These are phyloP conservation scores for Plasmodium chabaudi DNA, from an alignment of 169 alveolate genomes.

Conservation along the genomic window DNA sequence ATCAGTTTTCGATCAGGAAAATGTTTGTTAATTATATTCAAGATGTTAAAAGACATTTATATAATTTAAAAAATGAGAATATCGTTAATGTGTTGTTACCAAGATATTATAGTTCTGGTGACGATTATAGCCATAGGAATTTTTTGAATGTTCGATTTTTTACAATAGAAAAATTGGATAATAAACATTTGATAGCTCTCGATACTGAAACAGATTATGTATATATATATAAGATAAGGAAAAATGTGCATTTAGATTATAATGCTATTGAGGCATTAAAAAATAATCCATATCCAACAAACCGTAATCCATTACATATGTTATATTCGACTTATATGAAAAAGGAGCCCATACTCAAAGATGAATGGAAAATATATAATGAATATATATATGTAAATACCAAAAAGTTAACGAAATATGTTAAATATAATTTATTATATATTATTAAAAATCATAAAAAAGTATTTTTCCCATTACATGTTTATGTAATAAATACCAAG, in stretches of 20 bases:
- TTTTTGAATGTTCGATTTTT: constrained; percentile 65
- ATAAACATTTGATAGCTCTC: constrained; percentile 59
- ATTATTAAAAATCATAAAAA: constrained; percentile 71
- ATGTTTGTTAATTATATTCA: constrained; percentile 34
- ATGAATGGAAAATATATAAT: constrained; percentile 72
- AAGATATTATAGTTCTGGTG: constrained; percentile 55
- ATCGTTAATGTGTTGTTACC: constrained; percentile 52
- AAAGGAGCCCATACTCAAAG: constrained; percentile 40
- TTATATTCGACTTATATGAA: constrained; percentile 30
- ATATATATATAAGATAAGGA: constrained; percentile 60
- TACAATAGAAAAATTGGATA: constrained; percentile 66
- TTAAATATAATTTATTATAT: constrained; percentile 49
- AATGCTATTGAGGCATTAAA: constrained; percentile 34
- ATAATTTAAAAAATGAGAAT: constrained; percentile 65
- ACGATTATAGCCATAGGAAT: constrained; percentile 58
- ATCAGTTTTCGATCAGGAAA: constrained; percentile 35
- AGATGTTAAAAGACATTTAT: constrained; percentile 57
- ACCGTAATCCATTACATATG: constrained; percentile 24
- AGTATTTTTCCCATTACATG: constrained; percentile 66
- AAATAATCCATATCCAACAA: constrained; percentile 2
- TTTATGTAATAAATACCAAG: constrained; percentile 69
- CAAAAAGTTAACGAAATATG: constrained; percentile 30
- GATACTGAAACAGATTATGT: constrained; percentile 73
- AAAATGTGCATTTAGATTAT: constrained; percentile 69
- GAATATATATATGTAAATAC: constrained; percentile 71